phyloP scores from a whole-genome alignment of 1,139 yeast species.

The Taiozyma onychis region DNA sequence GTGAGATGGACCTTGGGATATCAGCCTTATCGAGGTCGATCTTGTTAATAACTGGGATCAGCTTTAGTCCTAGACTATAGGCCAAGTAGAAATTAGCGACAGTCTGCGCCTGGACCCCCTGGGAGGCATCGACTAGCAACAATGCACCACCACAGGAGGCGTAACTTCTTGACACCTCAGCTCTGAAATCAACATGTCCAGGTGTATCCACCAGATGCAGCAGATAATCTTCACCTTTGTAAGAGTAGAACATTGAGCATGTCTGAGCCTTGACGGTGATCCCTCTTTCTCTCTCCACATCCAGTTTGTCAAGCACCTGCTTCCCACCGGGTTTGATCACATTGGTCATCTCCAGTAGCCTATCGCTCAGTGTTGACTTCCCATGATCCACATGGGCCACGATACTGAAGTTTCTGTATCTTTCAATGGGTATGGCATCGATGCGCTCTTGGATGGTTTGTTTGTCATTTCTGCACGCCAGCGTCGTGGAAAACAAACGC shows the following conservation, averaged over 20 bases:
- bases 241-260: conserved; percentile 82
- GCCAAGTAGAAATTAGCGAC: conserved; percentile 94
- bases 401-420: conserved; percentile 85
- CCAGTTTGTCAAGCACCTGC: conserved; percentile 87
- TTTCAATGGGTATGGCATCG: conserved; percentile 67
- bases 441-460: conserved; percentile 43
- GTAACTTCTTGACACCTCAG: conserved; percentile 89
- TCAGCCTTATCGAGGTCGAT: conserved; percentile 89
- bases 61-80: conserved; percentile 71
- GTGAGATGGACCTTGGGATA: conserved; percentile 73
- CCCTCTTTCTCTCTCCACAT: conserved; percentile 93
- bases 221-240: conserved; percentile 68
- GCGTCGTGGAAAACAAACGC: not conserved
- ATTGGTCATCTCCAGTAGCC: conserved; percentile 81
- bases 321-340: conserved; percentile 77
- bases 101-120: conserved; percentile 97
- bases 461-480: not conserved
- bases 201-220: conserved; percentile 95
- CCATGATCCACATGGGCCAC: conserved; percentile 99
- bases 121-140: conserved; percentile 86
- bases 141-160: conserved; percentile 97
- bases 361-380: conserved; percentile 84
- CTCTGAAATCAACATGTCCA: conserved; percentile 94
- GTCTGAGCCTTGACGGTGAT: conserved; percentile 97
- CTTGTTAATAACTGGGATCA: conserved; percentile 88